Evolutionary conservation across 169 alveolate genomes (phyloP), one percentile per base, ranked within the genome.

Genomic region (Condylostoma magnum): DNA sequence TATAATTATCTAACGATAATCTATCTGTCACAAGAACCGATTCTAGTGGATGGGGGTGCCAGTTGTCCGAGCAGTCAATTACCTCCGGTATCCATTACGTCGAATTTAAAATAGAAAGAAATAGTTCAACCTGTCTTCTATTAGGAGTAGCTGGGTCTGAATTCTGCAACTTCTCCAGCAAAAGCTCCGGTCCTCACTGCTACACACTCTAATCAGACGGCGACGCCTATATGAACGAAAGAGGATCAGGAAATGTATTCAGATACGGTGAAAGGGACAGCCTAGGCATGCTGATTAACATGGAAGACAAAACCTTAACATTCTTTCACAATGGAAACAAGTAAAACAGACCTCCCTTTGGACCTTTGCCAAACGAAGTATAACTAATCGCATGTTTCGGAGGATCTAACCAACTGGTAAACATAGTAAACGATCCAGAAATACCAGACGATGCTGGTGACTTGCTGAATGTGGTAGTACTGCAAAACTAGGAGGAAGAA

Each of bases 381-480:
- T 46, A 27, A 15, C 36, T 47, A 28, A 10, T 47, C 6, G 75
- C 75, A 15, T 66, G 75, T 31, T 66, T 66, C 48, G 75, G 75
- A 44, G 63, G 75, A 8, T 6, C 75, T 10, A 47, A 66, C 4
- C 63, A 66, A 44, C 48, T 66, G 43, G 75, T 66, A 2, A 27
- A 25, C 6, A 28, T 66, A 2, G 18, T 66, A 15, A 46, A 66
- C n/a, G 63, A 66, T 12, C 75, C 75, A 22, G 75, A 66, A 66
- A 66, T 66, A 8, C 75, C 75, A 10, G 75, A 66, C 18, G 75
- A 66, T 38, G 71, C 71, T 41, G 71, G 43, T n/a, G 71, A 12
- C 65, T 28, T 66, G 25, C 65, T 43, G 65, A 8, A 43, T 8
- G 51, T 27, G 25, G 41, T 66, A 18, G 37, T 60, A 2, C 25